Conservation (phyloP, 371 early-diverging fungal species). For the Mucor mucedo region DNA sequence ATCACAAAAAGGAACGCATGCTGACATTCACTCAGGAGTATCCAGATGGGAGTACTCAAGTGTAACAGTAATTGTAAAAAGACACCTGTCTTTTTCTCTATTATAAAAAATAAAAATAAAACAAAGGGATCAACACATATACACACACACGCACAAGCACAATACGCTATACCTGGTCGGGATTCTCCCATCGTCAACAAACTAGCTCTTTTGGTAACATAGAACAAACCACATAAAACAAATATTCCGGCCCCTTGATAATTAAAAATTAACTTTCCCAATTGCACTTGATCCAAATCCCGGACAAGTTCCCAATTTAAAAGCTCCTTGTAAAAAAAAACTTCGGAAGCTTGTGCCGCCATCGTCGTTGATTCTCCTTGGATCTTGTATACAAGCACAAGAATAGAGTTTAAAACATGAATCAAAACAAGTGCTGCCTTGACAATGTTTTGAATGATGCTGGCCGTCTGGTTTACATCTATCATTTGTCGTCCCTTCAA, state of each 20-base stretch:
- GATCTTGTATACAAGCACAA: constrained; percentile 44
- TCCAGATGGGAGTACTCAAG: constrained; percentile 51
- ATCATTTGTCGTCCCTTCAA: constrained; percentile 12
- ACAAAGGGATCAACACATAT: too few relatives aligned
- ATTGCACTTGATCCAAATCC: constrained; percentile 32
- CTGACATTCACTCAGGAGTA: constrained; percentile 66
- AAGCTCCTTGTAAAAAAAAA: constrained; percentile 21
- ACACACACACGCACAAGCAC: too few relatives aligned
- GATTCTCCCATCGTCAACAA: constrained; percentile 18
- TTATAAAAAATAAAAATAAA: neutral
- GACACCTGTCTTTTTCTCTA: constrained; percentile 19
- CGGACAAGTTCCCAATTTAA: constrained; percentile 30
- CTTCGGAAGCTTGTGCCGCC: constrained; percentile 11
- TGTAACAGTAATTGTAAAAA: constrained; percentile 38
- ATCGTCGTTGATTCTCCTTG: neutral
- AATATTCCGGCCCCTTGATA: constrained; percentile 38
- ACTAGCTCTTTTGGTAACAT: constrained; percentile 37
- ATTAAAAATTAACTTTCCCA: constrained; percentile 51
- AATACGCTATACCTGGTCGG: constrained; percentile 1
- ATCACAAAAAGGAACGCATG: constrained; percentile 64
- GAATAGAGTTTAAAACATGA: constrained; percentile 19
- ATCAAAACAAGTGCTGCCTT: constrained; percentile 21
- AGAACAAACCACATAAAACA: constrained; percentile 35
- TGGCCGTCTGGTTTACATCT: constrained; percentile 32
- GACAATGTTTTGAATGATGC: constrained; percentile 30